Evolutionary conservation across 805 yeast species (phyloP), one percentile per base, ranked within the genome.

Genomic region (Metschnikowia hibisci): DNA sequence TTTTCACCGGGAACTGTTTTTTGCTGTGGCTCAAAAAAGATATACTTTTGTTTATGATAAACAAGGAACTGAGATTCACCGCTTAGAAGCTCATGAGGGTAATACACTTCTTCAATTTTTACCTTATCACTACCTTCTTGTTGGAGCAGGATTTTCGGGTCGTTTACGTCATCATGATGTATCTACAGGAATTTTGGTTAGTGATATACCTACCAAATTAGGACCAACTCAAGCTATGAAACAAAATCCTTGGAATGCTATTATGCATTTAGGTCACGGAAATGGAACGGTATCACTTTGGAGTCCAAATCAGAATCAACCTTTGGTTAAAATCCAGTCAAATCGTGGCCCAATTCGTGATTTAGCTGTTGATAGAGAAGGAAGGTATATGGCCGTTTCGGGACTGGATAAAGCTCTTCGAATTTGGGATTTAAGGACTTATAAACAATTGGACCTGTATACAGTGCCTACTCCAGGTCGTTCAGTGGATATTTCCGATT

Each of bases 1-100:
- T 66, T 71, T 93, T 48, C 97, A 91, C 57, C 89, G 84, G 58
- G 95, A 90, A 59, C 96, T 89, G 64, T 89, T 73, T 64, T 89
- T 87, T 68, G 99, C 99, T 0, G 96, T 83, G 13, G 98, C 99
- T 2, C 99, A 93, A 67, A 90, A 89, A 66, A 90, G 88, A 62
- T 87, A 91, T 64, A 86, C 93, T 0, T 93, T 84, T 61, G 86
- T 93, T 29, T 93, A 93, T 63, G 96, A 93, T 64, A 82, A 83
- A 52, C 80, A 82, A 48, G 99, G 99, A 23, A 75, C 84, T 42
- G 99, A 93, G 72, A 67, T 93, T 46, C 99, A 93, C 66, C 79
- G 95, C 57, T 73, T 93, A 64, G 86, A 85, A 56, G 93, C 87
- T 59, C 99, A 93, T 62, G 73, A 88, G 23, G 98, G 90, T 54